Base-by-base conservation (phyloP, 768 basidiomycete genomes). In the Leccinum rimulosum region DNA sequence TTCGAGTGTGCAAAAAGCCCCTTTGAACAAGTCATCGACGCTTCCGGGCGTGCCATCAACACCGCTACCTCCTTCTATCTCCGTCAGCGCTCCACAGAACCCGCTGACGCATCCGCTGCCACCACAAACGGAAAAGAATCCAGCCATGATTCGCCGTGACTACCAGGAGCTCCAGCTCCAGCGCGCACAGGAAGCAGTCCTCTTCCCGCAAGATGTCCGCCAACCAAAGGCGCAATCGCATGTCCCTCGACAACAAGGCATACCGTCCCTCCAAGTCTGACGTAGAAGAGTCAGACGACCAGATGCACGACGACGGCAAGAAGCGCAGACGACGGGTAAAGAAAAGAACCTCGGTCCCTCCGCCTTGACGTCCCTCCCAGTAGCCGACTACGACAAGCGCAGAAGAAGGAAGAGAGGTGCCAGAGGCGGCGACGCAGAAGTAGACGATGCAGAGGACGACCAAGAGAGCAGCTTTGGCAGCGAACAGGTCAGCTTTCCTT, bases 211-310 rank as follows among this genome's bases (percentile, higher is more conserved):
- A 73, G 68, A 61, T 70, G 9, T 61, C 66, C 25, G 67, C 74
- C 1, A 67, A 66, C 8, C 75, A 79, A 61, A 82, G 78, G 68
- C 82, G 84, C 27, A 80, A 80, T 64, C 83, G 86, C 33, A 89
- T 91, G 61, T 88, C 88, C 0, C 66, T 76, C 25, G 92, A 93
- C 70, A 91, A 93, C 74, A 90, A 88, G 70, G 91, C 91, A 1
- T 94, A 93, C 66, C 82, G 82, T 55, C 91, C 91, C 19, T 73
- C 84, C 1, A 70, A 72, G 56, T 88, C 86, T 8, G 88, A 89
- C 63, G 64, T 83, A 35, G 89, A 91, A 43, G 81, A 82, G 8
- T 84, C 86, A 7, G 87, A 85, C 35, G 85, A 86, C 52, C 82
- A 83, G 52, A 78, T 80, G 33, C 82, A 82, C 27, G 83, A 79